These are phyloP conservation scores for Botrytis tulipae DNA, from an alignment of 2,329 filamentous ascomycete species.

Conservation along the genomic window DNA sequence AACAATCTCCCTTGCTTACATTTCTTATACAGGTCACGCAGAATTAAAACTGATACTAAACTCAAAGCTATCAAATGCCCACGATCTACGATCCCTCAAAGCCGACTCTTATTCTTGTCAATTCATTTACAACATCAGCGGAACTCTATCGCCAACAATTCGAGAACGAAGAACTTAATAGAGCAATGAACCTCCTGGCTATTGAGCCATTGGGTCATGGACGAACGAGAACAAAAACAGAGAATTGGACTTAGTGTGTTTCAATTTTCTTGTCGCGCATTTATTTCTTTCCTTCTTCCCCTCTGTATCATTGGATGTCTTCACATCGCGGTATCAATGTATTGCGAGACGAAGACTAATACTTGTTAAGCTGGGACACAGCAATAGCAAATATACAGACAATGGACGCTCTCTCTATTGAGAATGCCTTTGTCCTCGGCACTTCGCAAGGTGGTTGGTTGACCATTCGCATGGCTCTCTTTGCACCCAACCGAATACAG, in stretches of 20 bases:
- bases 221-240: constrained; percentile 41
- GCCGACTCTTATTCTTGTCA: constrained; percentile 52
- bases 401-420: constrained; percentile 49
- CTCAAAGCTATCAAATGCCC: constrained; percentile 24
- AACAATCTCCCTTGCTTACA: neutral
- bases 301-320: neutral
- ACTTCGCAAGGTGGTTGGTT: constrained; percentile 55
- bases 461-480: constrained; percentile 49
- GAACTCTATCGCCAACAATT: constrained; percentile 49
- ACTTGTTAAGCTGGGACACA: constrained; percentile 47
- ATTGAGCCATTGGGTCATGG: constrained; percentile 55
- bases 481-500: constrained; percentile 49
- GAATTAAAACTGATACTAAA: neutral
- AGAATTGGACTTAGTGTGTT: constrained; percentile 49
- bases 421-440: constrained; percentile 50
- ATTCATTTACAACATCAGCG: constrained; percentile 51
- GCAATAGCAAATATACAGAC: constrained; percentile 55
- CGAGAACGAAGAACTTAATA: constrained; percentile 42
- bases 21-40: too few species aligned
- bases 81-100: constrained; percentile 48
- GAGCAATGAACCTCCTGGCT: constrained; percentile 49
- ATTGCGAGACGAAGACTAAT: neutral
- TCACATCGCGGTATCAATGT: neutral
- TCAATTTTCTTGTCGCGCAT: neutral
- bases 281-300: neutral